Evolutionary conservation across 2,329 filamentous ascomycete species (phyloP), one percentile per base, ranked within the genome.

Genomic region (Penicillium crustosum): DNA sequence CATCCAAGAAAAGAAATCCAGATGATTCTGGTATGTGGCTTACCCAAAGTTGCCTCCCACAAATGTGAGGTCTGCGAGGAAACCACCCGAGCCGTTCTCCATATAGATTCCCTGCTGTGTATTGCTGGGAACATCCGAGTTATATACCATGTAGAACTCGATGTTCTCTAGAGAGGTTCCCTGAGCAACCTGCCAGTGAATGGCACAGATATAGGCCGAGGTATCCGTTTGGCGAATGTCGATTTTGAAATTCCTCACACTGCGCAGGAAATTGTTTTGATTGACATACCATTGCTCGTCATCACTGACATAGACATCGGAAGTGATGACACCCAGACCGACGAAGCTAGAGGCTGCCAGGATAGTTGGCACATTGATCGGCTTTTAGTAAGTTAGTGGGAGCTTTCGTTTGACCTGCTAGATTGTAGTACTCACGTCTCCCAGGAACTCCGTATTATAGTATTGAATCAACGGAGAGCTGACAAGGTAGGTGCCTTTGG

Each of bases 181-280:
- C 43, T 90, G 88, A 17, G 88, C 86, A 10, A 90, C 88, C 74
- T 90, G 88, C 87, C 87, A 90, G 73, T 90, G 88, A 61, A 91
- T 89, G 63, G 65, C 66, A 45, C 62, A 67, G 0, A 79, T 35
- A 80, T 80, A 65, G 64, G 73, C 59, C 73, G 69, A 48, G 70
- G 69, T 47, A 70, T 77, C 51, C 75, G 76, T 41, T 62, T 60
- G 48, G 3, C 42, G 50, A 47, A 69, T 65, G 50, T 70, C 64
- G 2, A 70, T 65, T 21, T 60, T 68, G 50, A 70, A 70, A 35
- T 64, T 68, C 17, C 36, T 42, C 15, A 66, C 57, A 38, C 33
- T 50, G 2, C 68, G 58, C 6, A 66, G 45, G 39, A 70, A 70
- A 17, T 69, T 68, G 39, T 65, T 66, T 15, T 44, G 58, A 35